Percentiles rank a stretch among this genome's conserved stretches.
These are phyloP conservation scores for Pascua sp. DNA, from an alignment of 1,284 basidiomycete species.

Conservation along the genomic window DNA sequence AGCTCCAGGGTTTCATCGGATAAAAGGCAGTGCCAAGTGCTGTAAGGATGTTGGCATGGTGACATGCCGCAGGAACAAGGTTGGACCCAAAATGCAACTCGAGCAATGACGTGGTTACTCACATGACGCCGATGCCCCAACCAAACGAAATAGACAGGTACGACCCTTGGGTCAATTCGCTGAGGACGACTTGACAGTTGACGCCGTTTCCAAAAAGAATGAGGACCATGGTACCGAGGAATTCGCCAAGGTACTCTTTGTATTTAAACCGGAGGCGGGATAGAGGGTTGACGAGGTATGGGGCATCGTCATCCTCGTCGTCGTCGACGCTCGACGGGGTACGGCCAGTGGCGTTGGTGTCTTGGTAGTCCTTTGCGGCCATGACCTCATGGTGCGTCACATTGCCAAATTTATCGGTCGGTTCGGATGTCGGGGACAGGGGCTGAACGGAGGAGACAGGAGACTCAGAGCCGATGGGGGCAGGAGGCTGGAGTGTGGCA, in stretches of 20 bases:
- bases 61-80: background rate
- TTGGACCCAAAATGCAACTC: background rate
- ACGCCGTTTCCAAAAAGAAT: slow-evolving; percentile 18
- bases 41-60: background rate
- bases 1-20: background rate
- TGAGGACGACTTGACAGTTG: slow-evolving; percentile 17
- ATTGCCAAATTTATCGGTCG: too few relatives aligned
- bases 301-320: background rate
- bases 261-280: background rate
- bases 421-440: too few relatives aligned
- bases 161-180: slow-evolving; percentile 3
- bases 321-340: background rate
- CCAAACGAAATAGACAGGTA: slow-evolving; percentile 16
- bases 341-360: too few relatives aligned
- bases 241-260: slow-evolving; percentile 13
- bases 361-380: too few relatives aligned
- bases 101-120: background rate
- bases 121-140: slow-evolving; percentile 20
- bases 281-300: slow-evolving; percentile 6
- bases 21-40: too few relatives aligned
- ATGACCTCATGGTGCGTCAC: too few relatives aligned
- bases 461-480: too few relatives aligned
- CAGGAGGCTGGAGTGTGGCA: too few relatives aligned
- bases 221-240: slow-evolving; percentile 17
- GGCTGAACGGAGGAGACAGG: too few relatives aligned